Evolutionary conservation across 2,329 filamentous ascomycete genomes (phyloP), one percentile per base, ranked within the genome.

Genomic region (Epichloe bromicola): DNA sequence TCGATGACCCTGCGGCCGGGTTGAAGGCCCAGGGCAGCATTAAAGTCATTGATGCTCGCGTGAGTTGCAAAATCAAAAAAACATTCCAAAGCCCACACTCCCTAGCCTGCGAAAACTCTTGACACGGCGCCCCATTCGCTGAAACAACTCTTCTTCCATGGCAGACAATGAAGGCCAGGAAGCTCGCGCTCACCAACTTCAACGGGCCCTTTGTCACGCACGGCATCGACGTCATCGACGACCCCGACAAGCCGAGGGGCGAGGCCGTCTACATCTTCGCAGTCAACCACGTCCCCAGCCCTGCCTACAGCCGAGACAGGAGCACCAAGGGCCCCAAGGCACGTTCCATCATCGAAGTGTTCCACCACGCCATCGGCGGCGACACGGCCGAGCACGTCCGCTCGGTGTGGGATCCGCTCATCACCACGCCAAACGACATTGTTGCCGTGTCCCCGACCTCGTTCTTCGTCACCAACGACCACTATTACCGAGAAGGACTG

Each of bases 381-480:
- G 54, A 61, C 0, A 63, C 63, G 0, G 65, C 65, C 8, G 64
- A 55, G 2, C 74, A 81, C 56, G 49, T 82, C 5, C 75, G 78
- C 14, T 74, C 77, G 0, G 67, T 83, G 36, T 64, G 62, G 39
- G 70, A 82, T 57, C 70, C 74, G 0, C 56, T 79, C 36, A 71
- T 83, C 45, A 60, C 59, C 10, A 82, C 78, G 0, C 79, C 80
- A 1, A 83, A 83, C 54, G 80, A 83, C 54, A 62, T 83, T 12
- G 61, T 74, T 5, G 76, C 72, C 2, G 57, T 63, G 4, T 73
- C 66, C 0, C 69, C 73, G 0, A 65, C 58, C 12, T 71, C 72
- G 0, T 72, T 83, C 59, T 75, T 77, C 47, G 73, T 82, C 5
- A 82, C 78, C 0, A 83, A 83, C 54, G 80, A 83, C 54, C 78